phyloP scores from a whole-genome alignment of 2,329 filamentous ascomycete genomes.

The Ophiostoma australiae region DNA sequence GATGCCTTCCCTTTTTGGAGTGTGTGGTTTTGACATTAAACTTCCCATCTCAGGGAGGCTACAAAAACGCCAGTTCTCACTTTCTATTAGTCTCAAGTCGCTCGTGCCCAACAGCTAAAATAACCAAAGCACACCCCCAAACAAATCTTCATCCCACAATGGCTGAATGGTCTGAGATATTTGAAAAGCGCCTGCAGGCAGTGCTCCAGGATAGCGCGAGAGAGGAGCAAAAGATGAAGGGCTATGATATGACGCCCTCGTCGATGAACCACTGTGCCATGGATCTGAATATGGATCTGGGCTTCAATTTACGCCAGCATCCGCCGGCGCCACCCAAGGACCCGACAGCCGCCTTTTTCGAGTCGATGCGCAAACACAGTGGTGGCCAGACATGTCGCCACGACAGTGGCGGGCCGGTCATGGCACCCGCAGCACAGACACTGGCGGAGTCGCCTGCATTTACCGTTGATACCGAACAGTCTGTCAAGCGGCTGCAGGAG shows the following conservation, averaged over 20 bases:
- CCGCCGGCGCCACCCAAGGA: conserved; percentile 7
- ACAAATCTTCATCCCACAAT: background rate
- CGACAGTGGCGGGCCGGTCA: background rate
- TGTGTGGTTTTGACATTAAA: background rate
- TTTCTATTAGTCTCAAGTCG: background rate
- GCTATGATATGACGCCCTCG: conserved; percentile 23
- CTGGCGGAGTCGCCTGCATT: background rate
- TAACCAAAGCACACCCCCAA: background rate
- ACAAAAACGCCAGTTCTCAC: background rate
- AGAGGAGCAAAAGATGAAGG: background rate
- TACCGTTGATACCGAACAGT: background rate
- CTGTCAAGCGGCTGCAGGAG: conserved; percentile 20
- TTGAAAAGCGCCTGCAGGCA: conserved; percentile 26
- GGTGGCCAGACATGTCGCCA: background rate
- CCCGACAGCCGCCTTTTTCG: conserved; percentile 26
- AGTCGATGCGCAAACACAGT: conserved; percentile 22
- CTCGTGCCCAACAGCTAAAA: background rate
- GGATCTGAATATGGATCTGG: background rate
- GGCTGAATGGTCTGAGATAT: conserved; percentile 26
- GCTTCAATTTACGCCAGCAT: background rate
- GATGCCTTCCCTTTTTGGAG: background rate
- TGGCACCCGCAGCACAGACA: conserved; percentile 9
- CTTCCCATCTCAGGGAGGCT: background rate
- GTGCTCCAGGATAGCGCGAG: conserved; percentile 18
- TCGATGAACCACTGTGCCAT: conserved; percentile 12